These are phyloP conservation scores for Peronospora tabacina DNA, from an alignment of 352 stramenopile genomes.

Conservation along the genomic window DNA sequence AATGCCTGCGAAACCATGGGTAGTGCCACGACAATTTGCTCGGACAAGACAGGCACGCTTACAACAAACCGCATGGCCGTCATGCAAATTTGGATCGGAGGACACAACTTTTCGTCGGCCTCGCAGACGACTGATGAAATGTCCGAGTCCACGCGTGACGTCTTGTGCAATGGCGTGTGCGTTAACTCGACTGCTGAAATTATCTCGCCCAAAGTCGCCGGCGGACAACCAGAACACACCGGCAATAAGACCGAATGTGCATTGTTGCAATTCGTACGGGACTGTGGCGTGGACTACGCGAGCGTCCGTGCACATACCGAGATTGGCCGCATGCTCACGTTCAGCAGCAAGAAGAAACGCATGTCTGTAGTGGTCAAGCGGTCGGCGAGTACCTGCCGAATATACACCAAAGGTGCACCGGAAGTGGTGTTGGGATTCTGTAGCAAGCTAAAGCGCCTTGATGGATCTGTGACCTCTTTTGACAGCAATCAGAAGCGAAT, in stretches of 20 bases:
- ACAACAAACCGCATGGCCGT: constrained; percentile 98
- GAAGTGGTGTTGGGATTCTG: constrained; percentile 72
- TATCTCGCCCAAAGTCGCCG: constrained; percentile 37
- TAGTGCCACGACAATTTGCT: constrained; percentile 93
- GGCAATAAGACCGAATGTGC: constrained; percentile 81
- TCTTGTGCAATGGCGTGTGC: constrained; percentile 62
- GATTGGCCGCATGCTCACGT: constrained; percentile 72
- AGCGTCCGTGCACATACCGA: constrained; percentile 41
- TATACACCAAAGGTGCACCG: constrained; percentile 72
- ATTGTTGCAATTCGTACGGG: constrained; percentile 59
- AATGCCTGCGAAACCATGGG: constrained; percentile 91
- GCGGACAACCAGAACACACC: constrained; percentile 60
- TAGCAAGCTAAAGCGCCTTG: constrained; percentile 53
- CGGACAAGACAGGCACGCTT: constrained; percentile 96
- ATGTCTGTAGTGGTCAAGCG: constrained; percentile 69
- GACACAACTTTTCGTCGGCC: constrained; percentile 46
- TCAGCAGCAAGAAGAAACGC: constrained; percentile 77
- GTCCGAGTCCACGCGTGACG: constrained; percentile 51
- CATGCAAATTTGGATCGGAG: constrained; percentile 78
- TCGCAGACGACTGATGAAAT: constrained; percentile 44
- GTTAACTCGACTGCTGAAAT: constrained; percentile 76
- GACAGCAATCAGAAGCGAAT: constrained; percentile 50
- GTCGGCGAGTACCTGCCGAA: constrained; percentile 38
- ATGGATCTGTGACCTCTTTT: constrained; percentile 49
- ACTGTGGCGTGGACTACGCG: constrained; percentile 62